Evolutionary conservation across 345 rosid species (phyloP), one percentile per base, ranked within the genome.

Genomic region (Eutrema yunnanense): DNA sequence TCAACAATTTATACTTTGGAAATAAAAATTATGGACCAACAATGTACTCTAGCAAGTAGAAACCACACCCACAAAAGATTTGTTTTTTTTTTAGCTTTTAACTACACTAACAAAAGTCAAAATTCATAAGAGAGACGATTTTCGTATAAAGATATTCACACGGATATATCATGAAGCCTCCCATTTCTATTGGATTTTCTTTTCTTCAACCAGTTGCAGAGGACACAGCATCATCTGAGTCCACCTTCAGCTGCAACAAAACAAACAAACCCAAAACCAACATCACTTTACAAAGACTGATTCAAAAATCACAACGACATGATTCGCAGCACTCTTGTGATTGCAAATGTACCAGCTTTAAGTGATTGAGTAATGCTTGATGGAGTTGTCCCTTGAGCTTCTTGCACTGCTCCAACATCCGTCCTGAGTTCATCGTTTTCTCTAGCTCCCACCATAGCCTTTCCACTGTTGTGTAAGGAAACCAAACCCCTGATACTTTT

Each of bases 401-500:
- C 50, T 84, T 80, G 62, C 84, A 84, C 74, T 92, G 98, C 64
- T 88, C 94, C 44, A 79, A 76, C 97, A 84, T 86, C 64, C 82
- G 85, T 9, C 90, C 93, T 9, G 76, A 77, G 60, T 61, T 83
- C 70, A 83, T 83, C 56, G 77, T 66, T 67, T 71, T 83, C 80
- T 87, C 98, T 5, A 95, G 86, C 51, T 83, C 88, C 84, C 85
- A 85, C 96, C 98, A 95, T 1, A 95, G 75, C 8, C 82, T 79
- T 70, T 95, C 96, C 40, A 90, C 72, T 26, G 86, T 70, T 56
- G 90, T 81, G 73, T 92, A 95, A 8, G 98, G 96, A 71, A 95
- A 92, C 96, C 97, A 90, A 40, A 75, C 84, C 11, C 92, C 85
- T 52, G 82, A 84, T 13, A 90, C 89, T 66, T 79, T 84, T 78